A percentile compares a stretch with the other conserved stretches of the same genome.
Evolutionary conservation across 1,139 yeast genomes (phyloP).

Genomic region (Kodamaea plutei): DNA sequence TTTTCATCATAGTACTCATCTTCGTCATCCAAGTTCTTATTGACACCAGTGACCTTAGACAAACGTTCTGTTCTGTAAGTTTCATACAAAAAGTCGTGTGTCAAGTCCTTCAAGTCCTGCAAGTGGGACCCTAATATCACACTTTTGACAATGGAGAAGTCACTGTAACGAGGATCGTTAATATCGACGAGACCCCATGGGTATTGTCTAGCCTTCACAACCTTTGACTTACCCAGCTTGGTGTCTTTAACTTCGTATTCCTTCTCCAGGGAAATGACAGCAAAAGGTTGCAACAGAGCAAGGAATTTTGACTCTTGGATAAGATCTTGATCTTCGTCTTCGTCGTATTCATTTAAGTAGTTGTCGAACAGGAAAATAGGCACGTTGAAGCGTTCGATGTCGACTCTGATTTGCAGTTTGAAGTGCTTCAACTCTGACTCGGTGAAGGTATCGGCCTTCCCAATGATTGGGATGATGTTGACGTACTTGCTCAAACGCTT

Average conservation of each 20-base stretch:
- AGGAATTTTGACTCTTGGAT: conserved; percentile 77
- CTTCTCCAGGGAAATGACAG: conserved; percentile 71
- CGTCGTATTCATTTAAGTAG: conserved; percentile 41
- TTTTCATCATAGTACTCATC: conserved; percentile 24
- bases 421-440: conserved; percentile 61
- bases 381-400: conserved; percentile 69
- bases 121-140: conserved; percentile 88
- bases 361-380: conserved; percentile 77
- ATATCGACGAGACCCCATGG: conserved; percentile 93
- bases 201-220: conserved; percentile 76
- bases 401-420: conserved; percentile 56
- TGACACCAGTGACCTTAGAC: conserved; percentile 47
- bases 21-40: conserved; percentile 18
- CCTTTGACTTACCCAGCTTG: conserved; percentile 46
- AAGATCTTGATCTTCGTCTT: conserved; percentile 64
- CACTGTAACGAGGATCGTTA: conserved; percentile 79
- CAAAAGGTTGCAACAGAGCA: conserved; percentile 79
- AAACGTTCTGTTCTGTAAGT: conserved; percentile 88
- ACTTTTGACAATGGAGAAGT: conserved; percentile 77
- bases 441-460: conserved; percentile 86
- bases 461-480: conserved; percentile 82
- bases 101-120: conserved; percentile 87
- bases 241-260: conserved; percentile 50
- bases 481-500: conserved; percentile 73
- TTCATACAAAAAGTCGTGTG: conserved; percentile 89